Base-by-base conservation (phyloP, 768 basidiomycete species). In the Lentinus tigrinus region DNA sequence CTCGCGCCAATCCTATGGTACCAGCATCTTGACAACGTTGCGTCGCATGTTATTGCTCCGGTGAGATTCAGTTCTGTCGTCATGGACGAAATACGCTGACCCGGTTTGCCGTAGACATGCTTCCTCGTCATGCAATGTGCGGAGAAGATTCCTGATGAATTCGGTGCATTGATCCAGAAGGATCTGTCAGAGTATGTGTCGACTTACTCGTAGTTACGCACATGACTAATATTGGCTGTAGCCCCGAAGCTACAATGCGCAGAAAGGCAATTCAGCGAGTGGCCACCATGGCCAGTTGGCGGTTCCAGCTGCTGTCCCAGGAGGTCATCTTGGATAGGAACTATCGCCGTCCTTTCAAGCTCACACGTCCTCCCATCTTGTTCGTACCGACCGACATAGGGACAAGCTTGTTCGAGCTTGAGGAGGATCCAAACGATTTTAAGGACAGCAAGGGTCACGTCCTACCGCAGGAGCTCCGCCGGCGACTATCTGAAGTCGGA, bases 341-440 rank as follows among this genome's bases (percentile, higher is more conserved):
- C 0, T 84, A 83, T 63, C 81, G 88, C 23, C 69, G 79, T 4
- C 85, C 88, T 0, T 91, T 93, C 74, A 88, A 84, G 64, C 69
- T 85, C 17, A 80, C 85, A n/a, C 78, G 87, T n/a, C 81, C 78
- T 9, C 85, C 85, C 1, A 77, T 91, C n/a, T 75, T 85, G 0
- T 93, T 91, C 63, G 80, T 90, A 13, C 81, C 88, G 0, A 88
- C 88, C 0, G 89, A 91, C 62, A 85, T 91, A 44, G 90, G 90
- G 1, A 83, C 85, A 1, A 81, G 74, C 57, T 69, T 75, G 10
- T 89, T 83, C 63, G 75, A 87, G 2, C 77, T 75, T 26, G 78
- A 81, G 27, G 83, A 87, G 53, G 82, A 81, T 55, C 63, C 73
- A 0, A 78, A 78, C 16, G 82, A 83, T 36, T 65, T 72, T 44